A percentile compares a stretch with the other conserved stretches of the same genome.
These are phyloP conservation scores for Polygonum maritimum DNA, from an alignment of 148 eudicot genomes.

Conservation along the genomic window DNA sequence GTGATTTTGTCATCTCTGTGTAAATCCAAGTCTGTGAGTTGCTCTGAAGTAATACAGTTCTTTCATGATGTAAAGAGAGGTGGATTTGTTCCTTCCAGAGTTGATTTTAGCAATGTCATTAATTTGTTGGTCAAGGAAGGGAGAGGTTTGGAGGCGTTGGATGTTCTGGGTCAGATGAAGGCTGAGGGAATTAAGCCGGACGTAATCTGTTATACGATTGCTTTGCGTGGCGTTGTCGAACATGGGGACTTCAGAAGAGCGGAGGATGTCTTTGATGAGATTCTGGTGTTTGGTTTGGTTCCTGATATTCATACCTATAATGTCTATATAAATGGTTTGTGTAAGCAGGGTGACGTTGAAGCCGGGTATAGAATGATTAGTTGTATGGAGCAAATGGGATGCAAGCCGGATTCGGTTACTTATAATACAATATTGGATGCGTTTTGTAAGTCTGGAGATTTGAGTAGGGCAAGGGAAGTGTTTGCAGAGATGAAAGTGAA, in stretches of 20 bases:
- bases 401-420: constrained; percentile 32
- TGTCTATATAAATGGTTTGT: constrained; percentile 37
- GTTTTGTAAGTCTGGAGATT: constrained; percentile 26
- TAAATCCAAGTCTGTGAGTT: constrained; percentile 16
- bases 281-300: constrained; percentile 53
- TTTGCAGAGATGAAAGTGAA: constrained; percentile 28
- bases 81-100: constrained; percentile 31
- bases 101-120: constrained; percentile 48
- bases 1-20: constrained; percentile 34
- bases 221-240: constrained; percentile 29
- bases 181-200: constrained; percentile 35
- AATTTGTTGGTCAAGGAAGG: constrained; percentile 29
- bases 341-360: constrained; percentile 39
- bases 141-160: constrained; percentile 36
- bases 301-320: constrained; percentile 49
- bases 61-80: constrained; percentile 28
- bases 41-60: constrained; percentile 25
- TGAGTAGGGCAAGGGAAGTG: constrained; percentile 25
- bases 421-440: constrained; percentile 32
- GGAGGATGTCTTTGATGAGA: constrained; percentile 54
- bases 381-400: constrained; percentile 45
- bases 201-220: constrained; percentile 36
- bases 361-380: constrained; percentile 34
- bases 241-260: constrained; percentile 26
- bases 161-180: constrained; percentile 41